These are phyloP conservation scores for Myriosclerotinia curreyana DNA, from an alignment of 2,329 filamentous ascomycete genomes.

Conservation along the genomic window DNA sequence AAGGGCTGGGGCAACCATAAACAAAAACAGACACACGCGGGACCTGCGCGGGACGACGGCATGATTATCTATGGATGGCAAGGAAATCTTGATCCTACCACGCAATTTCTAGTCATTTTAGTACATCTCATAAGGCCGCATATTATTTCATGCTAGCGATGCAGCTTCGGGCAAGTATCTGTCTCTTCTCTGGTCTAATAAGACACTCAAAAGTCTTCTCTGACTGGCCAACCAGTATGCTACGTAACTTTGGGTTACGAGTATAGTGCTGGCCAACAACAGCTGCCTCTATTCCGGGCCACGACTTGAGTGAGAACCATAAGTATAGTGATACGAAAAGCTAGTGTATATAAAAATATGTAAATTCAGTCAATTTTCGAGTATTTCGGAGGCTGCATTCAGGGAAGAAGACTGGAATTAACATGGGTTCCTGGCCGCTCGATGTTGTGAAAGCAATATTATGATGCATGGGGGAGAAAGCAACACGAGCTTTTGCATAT, in stretches of 20 bases:
- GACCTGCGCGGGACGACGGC: constrained; percentile 16
- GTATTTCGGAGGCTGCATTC: constrained; percentile 1
- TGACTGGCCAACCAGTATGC: constrained; percentile 11
- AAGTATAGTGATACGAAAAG: constrained; percentile 5
- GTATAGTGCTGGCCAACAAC: constrained; percentile 14
- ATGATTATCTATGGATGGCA: constrained; percentile 11
- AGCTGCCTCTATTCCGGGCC: background rate
- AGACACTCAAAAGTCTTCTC: background rate
- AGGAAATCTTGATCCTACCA: constrained; percentile 1
- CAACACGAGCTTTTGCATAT: constrained; percentile 21
- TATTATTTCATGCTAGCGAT: constrained; percentile 13
- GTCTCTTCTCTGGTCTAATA: constrained; percentile 9
- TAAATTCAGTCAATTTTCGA: background rate
- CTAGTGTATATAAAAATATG: background rate
- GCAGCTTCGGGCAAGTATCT: constrained; percentile 14
- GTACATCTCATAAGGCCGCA: constrained; percentile 13
- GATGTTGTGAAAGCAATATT: constrained; percentile 22
- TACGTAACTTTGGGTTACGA: constrained; percentile 16
- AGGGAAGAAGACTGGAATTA: constrained; percentile 10
- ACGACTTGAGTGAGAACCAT: background rate
- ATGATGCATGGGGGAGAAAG: constrained; percentile 13
- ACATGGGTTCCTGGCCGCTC: constrained; percentile 17
- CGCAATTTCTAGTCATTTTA: constrained; percentile 1
- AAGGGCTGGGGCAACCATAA: constrained; percentile 6
- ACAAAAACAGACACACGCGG: constrained; percentile 21